Evolutionary conservation across 2,329 filamentous ascomycete genomes (phyloP), one percentile per base, ranked within the genome.

Genomic region (Didymella segeticola): DNA sequence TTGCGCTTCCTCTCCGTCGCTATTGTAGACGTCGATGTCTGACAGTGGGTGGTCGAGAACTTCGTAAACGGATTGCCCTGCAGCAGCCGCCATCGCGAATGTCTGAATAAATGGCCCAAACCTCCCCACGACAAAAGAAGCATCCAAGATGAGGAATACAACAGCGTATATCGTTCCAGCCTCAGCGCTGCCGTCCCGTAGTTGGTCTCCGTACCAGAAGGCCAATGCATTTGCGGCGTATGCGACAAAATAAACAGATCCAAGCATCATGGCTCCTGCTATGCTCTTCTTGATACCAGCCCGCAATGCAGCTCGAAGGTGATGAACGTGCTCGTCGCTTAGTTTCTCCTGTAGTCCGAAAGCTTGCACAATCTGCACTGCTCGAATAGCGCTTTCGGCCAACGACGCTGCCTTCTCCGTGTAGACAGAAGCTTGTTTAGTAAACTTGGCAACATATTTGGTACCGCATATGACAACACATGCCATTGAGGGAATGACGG

Each of bases 131-230:
- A 88, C 80, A 42, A 89, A 83, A 8, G 84, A 85, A 22, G 84
- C 84, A 58, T 88, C 86, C 1, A 88, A 78, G 10, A 88, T 82
- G 25, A 88, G 75, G 47, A 88, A 85, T 11, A 88, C 84, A 25
- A 87, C 85, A 0, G 85, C 86, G 60, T 87, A 88, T 14, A 86
- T 77, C 1, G 80, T 82, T 27, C 81, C 81, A 22, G 80, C 81
- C 53, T 72, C 69, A 2, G 64, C 66, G 51, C 61, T 64, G 14
- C 60, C 63, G 20, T 61, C 22, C 15, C 69, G 62, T 29, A 72
- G 47, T 20, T 60, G 66, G 41, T 72, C 62, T 9, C 78, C 78
- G 19, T 79, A 71, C 67, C 74, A 80, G 43, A 80, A 80, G 0
- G 78, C 78, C 27, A 80, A 63, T 6, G 72, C 78, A 49, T 80